Evolutionary conservation across 2,329 filamentous ascomycete species (phyloP).

Genomic region (Lachnellula cervina): DNA sequence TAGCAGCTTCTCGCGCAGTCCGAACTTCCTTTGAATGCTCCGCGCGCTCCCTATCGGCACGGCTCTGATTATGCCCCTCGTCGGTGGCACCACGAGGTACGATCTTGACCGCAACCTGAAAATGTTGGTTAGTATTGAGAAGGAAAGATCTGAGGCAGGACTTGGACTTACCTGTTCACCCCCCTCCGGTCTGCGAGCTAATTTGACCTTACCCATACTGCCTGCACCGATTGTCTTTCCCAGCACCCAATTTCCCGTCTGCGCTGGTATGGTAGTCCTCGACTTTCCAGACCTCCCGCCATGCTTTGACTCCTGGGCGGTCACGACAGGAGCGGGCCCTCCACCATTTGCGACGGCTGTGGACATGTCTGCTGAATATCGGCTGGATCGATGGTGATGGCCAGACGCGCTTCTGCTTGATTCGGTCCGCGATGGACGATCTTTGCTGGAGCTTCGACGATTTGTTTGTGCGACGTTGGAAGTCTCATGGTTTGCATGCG

Average conservation of each 20-base stretch:
- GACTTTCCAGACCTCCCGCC: constrained; percentile 50
- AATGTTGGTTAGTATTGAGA: constrained; percentile 18
- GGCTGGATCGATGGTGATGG: constrained; percentile 30
- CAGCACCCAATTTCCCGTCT: constrained; percentile 88
- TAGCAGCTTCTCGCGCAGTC: constrained; percentile 91
- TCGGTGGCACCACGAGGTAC: constrained; percentile 87
- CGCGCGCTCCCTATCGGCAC: constrained; percentile 75
- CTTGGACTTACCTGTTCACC: constrained; percentile 68
- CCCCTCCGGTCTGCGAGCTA: constrained; percentile 84
- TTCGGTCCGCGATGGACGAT: constrained; percentile 25
- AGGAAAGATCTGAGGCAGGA: background rate
- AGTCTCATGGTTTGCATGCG: constrained; percentile 69
- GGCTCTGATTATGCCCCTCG: constrained; percentile 61
- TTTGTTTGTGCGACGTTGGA: constrained; percentile 51
- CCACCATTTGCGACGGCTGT: constrained; percentile 50
- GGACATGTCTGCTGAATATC: constrained; percentile 42
- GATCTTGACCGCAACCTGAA: constrained; percentile 91
- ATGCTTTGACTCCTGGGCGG: constrained; percentile 44
- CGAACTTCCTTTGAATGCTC: constrained; percentile 96
- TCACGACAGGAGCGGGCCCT: constrained; percentile 46
- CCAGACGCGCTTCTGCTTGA: constrained; percentile 35
- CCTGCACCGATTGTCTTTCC: constrained; percentile 96
- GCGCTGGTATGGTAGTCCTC: constrained; percentile 80
- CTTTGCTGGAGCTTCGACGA: constrained; percentile 29
- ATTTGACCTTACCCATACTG: constrained; percentile 98